Conservation (phyloP, 129 eudicot species). For the Lactuca saligna region DNA sequence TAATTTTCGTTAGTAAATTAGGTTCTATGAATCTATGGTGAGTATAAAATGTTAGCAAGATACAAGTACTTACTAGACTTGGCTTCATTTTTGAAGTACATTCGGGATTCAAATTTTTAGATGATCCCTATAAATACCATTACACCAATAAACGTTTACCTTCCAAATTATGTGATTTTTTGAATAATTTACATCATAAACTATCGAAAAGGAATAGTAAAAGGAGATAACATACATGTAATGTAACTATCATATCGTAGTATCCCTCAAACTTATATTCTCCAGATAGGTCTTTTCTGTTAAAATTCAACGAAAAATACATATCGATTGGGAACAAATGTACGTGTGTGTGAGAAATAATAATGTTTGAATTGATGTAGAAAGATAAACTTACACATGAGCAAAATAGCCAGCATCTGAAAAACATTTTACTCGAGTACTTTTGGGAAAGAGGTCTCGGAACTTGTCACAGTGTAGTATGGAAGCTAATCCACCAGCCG, state of each 20-base stretch:
- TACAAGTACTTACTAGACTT: slow-evolving; percentile 21
- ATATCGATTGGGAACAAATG: too few relatives aligned
- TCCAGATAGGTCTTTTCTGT: slow-evolving; percentile 33
- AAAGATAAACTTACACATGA: slow-evolving; percentile 36
- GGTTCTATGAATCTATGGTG: neutral
- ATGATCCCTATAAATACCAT: slow-evolving; percentile 31
- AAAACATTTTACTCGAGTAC: slow-evolving; percentile 37
- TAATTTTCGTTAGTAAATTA: neutral
- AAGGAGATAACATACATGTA: slow-evolving; percentile 32
- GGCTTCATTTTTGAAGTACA: slow-evolving; percentile 34
- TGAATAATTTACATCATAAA: neutral
- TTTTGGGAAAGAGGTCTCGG: slow-evolving; percentile 24
- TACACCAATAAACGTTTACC: neutral
- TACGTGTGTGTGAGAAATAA: too few relatives aligned
- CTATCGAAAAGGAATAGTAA: neutral
- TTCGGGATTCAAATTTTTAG: slow-evolving; percentile 28
- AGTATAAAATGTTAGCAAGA: neutral
- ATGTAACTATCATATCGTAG: slow-evolving; percentile 18
- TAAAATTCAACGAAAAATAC: neutral
- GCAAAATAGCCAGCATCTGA: slow-evolving; percentile 45
- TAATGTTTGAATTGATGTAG: neutral
- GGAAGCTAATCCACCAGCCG: slow-evolving; percentile 50
- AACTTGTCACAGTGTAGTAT: slow-evolving; percentile 40
- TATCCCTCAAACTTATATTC: slow-evolving; percentile 27
- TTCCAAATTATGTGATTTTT: neutral